phyloP scores from a whole-genome alignment of 345 rosid species.

The Murraya koenigii region DNA sequence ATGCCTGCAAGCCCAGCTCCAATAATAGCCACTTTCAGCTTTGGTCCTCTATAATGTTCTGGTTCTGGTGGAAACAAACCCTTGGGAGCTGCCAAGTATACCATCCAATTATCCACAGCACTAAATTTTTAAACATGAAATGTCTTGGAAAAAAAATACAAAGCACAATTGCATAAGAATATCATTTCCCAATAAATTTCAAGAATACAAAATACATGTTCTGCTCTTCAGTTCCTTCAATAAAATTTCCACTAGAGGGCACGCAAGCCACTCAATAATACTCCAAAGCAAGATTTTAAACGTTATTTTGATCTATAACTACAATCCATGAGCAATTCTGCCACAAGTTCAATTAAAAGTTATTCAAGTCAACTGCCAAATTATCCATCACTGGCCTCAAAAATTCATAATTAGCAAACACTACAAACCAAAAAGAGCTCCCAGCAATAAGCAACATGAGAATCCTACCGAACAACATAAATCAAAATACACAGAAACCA shows the following conservation, averaged over 20 bases:
- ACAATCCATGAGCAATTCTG: background rate
- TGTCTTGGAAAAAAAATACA: background rate
- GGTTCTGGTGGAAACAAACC: slow-evolving; percentile 98
- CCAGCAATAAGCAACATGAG: background rate
- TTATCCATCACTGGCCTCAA: background rate
- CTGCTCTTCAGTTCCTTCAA: background rate
- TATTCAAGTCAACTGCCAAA: background rate
- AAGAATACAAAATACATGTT: background rate
- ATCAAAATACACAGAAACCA: slow-evolving; percentile 27
- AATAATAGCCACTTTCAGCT: slow-evolving; percentile 93
- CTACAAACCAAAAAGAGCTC: background rate
- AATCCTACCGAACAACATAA: background rate
- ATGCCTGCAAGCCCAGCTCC: slow-evolving; percentile 99
- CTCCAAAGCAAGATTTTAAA: background rate
- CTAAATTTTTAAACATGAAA: slow-evolving; percentile 4
- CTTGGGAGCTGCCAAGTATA: slow-evolving; percentile 76
- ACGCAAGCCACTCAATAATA: background rate
- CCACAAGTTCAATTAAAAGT: background rate
- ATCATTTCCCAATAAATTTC: background rate
- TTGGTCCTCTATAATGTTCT: slow-evolving; percentile 83
- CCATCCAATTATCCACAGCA: slow-evolving; percentile 14
- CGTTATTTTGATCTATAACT: background rate
- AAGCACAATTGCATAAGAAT: background rate
- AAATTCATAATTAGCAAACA: background rate
- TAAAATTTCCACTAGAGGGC: background rate